Conservation (phyloP, 108 stramenopile species). For the Cyclostephanos invisitatus region DNA sequence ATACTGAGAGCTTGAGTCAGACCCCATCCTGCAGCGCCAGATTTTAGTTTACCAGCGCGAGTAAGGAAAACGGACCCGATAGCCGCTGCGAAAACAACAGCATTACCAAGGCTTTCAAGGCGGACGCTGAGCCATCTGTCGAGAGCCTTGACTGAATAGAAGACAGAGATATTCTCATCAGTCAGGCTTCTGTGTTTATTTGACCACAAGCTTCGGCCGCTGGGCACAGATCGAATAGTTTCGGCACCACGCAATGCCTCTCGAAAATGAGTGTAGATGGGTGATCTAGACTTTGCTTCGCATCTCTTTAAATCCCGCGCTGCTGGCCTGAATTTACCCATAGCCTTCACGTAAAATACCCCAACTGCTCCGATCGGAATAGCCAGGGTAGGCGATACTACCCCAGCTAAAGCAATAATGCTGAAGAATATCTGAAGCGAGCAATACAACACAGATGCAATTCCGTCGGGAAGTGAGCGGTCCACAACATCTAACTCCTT, state of each 20-base stretch:
- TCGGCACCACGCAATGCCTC: constrained; percentile 89
- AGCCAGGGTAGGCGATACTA: constrained; percentile 55
- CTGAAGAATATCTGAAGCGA: constrained; percentile 70
- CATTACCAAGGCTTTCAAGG: constrained; percentile 78
- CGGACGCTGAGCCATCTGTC: constrained; percentile 82
- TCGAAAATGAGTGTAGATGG: constrained; percentile 93
- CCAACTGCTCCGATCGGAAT: neutral
- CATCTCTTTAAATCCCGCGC: constrained; percentile 85
- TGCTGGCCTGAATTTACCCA: constrained; percentile 68
- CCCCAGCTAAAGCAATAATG: constrained; percentile 69
- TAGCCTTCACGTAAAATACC: constrained; percentile 52
- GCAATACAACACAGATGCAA: constrained; percentile 70
- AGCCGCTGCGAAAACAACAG: constrained; percentile 65
- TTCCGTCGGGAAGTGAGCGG: constrained; percentile 69
- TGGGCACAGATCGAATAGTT: constrained; percentile 86
- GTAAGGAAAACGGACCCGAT: constrained; percentile 62
- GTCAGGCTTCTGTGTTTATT: constrained; percentile 51
- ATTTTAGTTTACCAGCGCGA: constrained; percentile 47
- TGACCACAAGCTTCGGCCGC: constrained; percentile 60
- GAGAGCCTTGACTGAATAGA: constrained; percentile 69
- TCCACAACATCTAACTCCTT: constrained; percentile 85
- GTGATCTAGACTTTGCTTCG: constrained; percentile 86
- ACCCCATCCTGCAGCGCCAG: constrained; percentile 84
- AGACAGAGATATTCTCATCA: constrained; percentile 68
- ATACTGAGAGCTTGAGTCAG: constrained; percentile 79